These are phyloP conservation scores for Trichoderma afroharzianum DNA, from an alignment of 2,329 filamentous ascomycete genomes.

Conservation along the genomic window DNA sequence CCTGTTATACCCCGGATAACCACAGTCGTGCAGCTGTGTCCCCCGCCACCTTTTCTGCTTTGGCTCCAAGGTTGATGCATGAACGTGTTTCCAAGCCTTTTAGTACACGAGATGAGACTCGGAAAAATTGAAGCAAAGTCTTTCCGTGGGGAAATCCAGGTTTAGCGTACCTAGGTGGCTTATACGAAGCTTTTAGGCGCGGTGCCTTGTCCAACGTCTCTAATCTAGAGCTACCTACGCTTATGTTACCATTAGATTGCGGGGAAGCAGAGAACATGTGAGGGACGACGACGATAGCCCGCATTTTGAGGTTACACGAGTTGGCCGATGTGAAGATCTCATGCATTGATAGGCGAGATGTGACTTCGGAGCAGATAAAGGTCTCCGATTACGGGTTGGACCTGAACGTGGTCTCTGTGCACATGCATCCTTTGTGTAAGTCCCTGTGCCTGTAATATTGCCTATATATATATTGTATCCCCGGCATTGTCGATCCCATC, in stretches of 20 bases:
- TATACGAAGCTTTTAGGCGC: constrained; percentile 6
- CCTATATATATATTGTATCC: neutral
- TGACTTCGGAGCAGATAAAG: neutral
- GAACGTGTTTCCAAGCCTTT: neutral
- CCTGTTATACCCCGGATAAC: neutral
- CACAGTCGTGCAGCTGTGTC: neutral
- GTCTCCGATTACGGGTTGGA: neutral
- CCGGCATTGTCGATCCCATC: neutral
- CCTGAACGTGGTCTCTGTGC: neutral
- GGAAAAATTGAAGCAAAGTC: neutral
- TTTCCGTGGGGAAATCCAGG: neutral
- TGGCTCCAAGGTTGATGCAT: neutral
- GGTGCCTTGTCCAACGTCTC: neutral
- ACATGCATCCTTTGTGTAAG: neutral
- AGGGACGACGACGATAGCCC: neutral
- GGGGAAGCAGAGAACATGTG: neutral
- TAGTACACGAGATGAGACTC: neutral
- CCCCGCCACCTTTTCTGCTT: neutral
- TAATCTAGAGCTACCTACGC: neutral
- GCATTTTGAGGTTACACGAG: constrained; percentile 5
- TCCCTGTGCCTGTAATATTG: neutral
- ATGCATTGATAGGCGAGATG: neutral
- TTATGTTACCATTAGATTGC: neutral
- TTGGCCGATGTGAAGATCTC: constrained; percentile 6
- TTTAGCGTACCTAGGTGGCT: neutral